Evolutionary conservation across 75 land plant species (phyloP), one percentile per base, ranked within the genome.

Genomic region (Sequoia sempervirens): DNA sequence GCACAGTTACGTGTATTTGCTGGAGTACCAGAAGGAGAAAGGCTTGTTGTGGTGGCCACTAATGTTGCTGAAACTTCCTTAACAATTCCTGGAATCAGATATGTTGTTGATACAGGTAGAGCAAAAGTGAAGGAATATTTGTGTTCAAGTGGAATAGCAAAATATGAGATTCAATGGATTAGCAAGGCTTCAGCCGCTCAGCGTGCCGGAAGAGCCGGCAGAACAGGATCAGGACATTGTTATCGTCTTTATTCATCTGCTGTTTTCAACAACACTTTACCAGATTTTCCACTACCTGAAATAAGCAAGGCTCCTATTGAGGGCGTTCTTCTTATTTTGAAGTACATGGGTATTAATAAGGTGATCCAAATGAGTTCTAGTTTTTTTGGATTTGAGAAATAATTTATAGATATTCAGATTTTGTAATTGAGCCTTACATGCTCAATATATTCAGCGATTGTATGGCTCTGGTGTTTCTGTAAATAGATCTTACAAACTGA

Each of bases 51-150:
- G 17, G 91, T 97, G 80, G 95, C 98, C 17, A 98, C 99, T 52
- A 98, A 98, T 94, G 99, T 98, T 41, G 99, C 99, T 47, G 99
- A 98, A 89, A 98, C 99, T 13, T 96, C 99, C 26, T 86, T 98
- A 82, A 98, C 99, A 2, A 98, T 98, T 38, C 99, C 99, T 52
- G 99, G 95, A 3, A 93, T 96, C 75, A 93, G 90, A 82, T 98
- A 98, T 88, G 99, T 98, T 30, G 96, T 98, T 82, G 99, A 98
- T 73, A 92, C 93, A 83, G 99, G 99, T 36, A 92, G 98, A 79
- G 94, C 94, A 80, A 98, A 98, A 83, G 96, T 94, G 36, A 98
- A 93, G 84, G 92, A 88, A n/a, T 96, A 90, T 61, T 90, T 94
- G 56, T 56, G 91, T 32, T 70, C 93, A 18, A 94, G 89, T 92